These are phyloP conservation scores for Astathelohania contejeani DNA, from an alignment of 371 early-diverging fungal genomes.

Conservation along the genomic window DNA sequence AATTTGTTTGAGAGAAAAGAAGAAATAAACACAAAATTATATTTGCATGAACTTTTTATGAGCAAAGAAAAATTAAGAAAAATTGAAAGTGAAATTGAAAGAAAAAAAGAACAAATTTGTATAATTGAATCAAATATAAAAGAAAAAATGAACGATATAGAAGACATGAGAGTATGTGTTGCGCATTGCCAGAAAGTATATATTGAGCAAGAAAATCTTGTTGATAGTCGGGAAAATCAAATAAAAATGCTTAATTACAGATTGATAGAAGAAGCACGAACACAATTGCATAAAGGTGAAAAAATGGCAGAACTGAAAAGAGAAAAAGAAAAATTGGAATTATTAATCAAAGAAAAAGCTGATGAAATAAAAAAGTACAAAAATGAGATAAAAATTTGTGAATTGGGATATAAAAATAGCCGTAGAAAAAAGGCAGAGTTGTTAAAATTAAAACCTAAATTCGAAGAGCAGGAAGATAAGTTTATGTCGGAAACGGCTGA, in stretches of 20 bases:
- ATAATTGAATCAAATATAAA: background rate
- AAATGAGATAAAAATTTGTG: background rate
- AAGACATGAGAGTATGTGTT: background rate
- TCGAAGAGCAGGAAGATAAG: no score
- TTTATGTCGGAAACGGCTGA: no score
- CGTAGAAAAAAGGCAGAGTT: background rate
- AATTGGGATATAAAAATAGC: background rate
- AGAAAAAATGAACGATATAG: background rate
- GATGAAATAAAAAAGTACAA: conserved; percentile 3
- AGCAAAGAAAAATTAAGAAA: conserved; percentile 5
- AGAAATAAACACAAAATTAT: conserved; percentile 13
- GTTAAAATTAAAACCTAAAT: no score
- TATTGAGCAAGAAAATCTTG: conserved; percentile 8
- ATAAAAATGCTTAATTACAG: background rate
- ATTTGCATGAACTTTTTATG: conserved; percentile 3
- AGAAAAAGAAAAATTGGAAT: background rate
- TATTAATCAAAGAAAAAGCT: background rate
- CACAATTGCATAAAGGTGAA: background rate
- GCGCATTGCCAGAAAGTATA: conserved; percentile 4
- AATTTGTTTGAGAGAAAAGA: conserved; percentile 24
- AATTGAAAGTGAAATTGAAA: conserved; percentile 7
- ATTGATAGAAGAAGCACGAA: background rate
- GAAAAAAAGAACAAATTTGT: conserved; percentile 4
- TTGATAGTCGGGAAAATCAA: conserved; percentile 5
- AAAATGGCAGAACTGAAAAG: conserved; percentile 9